Evolutionary conservation across 192 early-diverging fungal species (phyloP).

Genomic region (Rhizoclosmatium sp.): DNA sequence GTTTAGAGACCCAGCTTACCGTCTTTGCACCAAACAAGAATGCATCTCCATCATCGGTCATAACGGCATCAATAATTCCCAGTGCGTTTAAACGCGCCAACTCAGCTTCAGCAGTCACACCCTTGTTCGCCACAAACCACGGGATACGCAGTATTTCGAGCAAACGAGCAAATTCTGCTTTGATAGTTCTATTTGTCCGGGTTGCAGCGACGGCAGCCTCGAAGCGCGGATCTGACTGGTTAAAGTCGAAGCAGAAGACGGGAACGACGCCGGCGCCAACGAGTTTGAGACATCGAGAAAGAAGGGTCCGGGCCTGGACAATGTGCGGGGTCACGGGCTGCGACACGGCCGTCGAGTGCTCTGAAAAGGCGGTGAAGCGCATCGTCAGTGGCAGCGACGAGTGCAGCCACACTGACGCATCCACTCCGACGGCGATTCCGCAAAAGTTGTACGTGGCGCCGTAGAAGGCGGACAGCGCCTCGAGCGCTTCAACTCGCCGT

Average conservation of each 20-base stretch:
- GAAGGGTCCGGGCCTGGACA: neutral
- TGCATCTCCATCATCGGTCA: slow-evolving; percentile 46
- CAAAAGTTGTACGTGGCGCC: neutral
- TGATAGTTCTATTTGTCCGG: neutral
- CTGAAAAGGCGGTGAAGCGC: neutral
- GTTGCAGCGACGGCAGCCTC: neutral
- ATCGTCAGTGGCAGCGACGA: neutral
- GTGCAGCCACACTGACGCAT: slow-evolving; percentile 6
- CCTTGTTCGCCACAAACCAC: neutral
- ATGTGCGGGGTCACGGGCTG: neutral
- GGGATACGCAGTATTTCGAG: neutral
- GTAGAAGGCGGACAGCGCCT: neutral
- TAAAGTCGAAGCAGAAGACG: neutral
- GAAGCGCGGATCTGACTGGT: neutral
- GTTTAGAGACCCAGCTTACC: neutral
- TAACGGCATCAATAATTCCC: slow-evolving; percentile 38
- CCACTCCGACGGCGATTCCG: neutral
- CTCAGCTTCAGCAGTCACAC: slow-evolving; percentile 45
- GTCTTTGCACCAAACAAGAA: slow-evolving; percentile 47
- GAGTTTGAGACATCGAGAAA: neutral
- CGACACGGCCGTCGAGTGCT: neutral
- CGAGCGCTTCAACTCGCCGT: neutral
- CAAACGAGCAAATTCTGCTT: neutral
- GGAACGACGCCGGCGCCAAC: neutral
- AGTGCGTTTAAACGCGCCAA: slow-evolving; percentile 38